Evolutionary conservation across 163 green algal species (phyloP), one percentile per base, ranked within the genome.

Genomic region (Scenedesmus sp.): DNA sequence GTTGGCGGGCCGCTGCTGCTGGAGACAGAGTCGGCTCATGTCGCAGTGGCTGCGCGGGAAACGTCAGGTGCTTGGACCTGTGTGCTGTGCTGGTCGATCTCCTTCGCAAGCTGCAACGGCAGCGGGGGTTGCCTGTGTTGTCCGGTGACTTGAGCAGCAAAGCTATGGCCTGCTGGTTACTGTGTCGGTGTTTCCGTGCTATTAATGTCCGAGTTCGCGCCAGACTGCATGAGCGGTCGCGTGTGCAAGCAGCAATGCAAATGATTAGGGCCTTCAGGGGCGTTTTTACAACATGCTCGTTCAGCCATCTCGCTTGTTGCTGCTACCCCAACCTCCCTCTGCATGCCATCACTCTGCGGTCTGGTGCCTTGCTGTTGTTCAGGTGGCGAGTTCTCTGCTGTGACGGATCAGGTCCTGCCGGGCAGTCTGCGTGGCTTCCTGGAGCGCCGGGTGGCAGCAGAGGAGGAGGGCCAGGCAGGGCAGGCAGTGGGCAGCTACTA

Each of bases 1-100:
- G 90, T 93, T 7, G 95, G 95, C 0, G 95, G 95, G 0, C 85
- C 92, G 24, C 91, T 94, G n/a, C 24, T 91, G 65, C 30, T 68
- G 68, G 44, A 59, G 13, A 89, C 88, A 2, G 61, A 88, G 68
- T 92, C 88, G n/a, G 88, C 88, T 1, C 88, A 92, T 53, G 81
- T 92, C 16, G 88, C 26, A 2, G 88, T 92, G 15, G 88, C 88
- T 1, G 68, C 88, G 43, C 37, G 24, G 40, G 26, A 24, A 35
- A 56, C 26, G 44, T 42, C n/a, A 35, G 87, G 76, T 37, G 37
- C 30, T 16, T 59, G 53, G 35, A 24, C 6, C 44, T 87, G n/a
- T 42, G 16, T 82, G 59, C n/a, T 89, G 24, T 81, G 6, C 37
- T 42, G 24, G 40, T 33, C 1, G 16, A 56, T 56, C 3, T 20